Conservation (phyloP, 1,284 basidiomycete species). For the Ganoderma meredithae region DNA sequence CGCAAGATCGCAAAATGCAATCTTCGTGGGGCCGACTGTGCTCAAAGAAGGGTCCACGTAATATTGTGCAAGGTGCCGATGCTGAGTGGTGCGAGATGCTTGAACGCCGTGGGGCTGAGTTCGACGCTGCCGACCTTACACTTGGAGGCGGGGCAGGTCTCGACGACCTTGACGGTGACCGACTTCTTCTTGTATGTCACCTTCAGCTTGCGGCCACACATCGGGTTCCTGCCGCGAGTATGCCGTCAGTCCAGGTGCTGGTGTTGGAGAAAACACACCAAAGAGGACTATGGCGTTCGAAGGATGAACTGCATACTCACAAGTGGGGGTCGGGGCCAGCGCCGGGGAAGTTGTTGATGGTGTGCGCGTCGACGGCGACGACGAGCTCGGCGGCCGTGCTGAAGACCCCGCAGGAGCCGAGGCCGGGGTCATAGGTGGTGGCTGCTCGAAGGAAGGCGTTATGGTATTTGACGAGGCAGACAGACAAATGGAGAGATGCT, state of each 20-base stretch:
- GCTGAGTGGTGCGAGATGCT: slow-evolving; percentile 43
- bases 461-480: neutral
- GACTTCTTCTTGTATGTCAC: slow-evolving; percentile 40
- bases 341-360: slow-evolving; percentile 33
- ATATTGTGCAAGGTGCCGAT: slow-evolving; percentile 33
- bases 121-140: slow-evolving; percentile 51
- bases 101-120: slow-evolving; percentile 50
- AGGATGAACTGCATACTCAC: slow-evolving; percentile 5
- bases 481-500: neutral
- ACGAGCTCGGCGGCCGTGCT: slow-evolving; percentile 32
- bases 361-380: slow-evolving; percentile 26
- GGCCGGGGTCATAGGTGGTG: slow-evolving; percentile 30
- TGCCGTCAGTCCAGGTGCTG: neutral
- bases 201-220: slow-evolving; percentile 45
- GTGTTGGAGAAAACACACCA: neutral
- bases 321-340: slow-evolving; percentile 29
- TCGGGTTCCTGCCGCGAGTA: slow-evolving; percentile 40
- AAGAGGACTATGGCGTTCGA: neutral
- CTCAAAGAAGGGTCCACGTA: slow-evolving; percentile 25
- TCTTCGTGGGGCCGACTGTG: neutral
- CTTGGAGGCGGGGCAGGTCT: slow-evolving; percentile 46
- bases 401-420: slow-evolving; percentile 30
- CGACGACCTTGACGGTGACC: slow-evolving; percentile 48
- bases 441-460: slow-evolving; percentile 19
- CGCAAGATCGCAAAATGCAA: neutral